Evolutionary conservation across 345 rosid species (phyloP).

Genomic region (Gossypium bickii): DNA sequence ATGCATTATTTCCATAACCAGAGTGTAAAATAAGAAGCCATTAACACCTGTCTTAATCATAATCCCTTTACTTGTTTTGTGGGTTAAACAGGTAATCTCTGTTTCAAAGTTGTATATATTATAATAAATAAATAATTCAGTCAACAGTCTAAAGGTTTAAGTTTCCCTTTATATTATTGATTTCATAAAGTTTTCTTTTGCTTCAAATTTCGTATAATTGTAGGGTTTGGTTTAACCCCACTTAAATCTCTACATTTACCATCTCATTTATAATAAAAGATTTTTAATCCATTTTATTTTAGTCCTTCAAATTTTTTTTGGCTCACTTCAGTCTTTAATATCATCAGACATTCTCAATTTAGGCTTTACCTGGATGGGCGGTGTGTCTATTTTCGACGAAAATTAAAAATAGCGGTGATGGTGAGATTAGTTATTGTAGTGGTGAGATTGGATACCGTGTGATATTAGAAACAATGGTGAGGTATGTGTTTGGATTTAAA

Average conservation of each 20-base stretch:
- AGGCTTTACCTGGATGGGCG: accelerated
- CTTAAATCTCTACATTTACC: background rate
- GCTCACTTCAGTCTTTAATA: too few relatives aligned
- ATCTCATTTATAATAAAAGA: too few relatives aligned
- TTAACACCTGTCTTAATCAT: background rate
- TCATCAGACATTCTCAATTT: too few relatives aligned
- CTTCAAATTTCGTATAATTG: background rate
- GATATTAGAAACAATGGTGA: too few relatives aligned
- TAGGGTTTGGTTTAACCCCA: slow-evolving; percentile 11
- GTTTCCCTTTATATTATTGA: background rate
- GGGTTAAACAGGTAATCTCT: background rate
- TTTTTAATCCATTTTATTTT: too few relatives aligned
- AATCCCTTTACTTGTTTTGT: background rate
- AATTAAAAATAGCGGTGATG: accelerated
- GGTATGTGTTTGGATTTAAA: too few relatives aligned
- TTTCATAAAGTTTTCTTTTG: background rate
- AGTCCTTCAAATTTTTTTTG: too few relatives aligned
- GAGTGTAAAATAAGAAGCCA: background rate
- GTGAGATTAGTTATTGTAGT: too few relatives aligned
- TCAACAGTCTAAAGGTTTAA: slow-evolving; percentile 5
- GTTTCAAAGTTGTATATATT: background rate
- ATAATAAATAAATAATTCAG: background rate
- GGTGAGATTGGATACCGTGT: too few relatives aligned
- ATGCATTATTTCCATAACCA: background rate
- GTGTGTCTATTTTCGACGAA: too few relatives aligned